Conservation (phyloP, 768 basidiomycete genomes). For the Cubamyces sp. region DNA sequence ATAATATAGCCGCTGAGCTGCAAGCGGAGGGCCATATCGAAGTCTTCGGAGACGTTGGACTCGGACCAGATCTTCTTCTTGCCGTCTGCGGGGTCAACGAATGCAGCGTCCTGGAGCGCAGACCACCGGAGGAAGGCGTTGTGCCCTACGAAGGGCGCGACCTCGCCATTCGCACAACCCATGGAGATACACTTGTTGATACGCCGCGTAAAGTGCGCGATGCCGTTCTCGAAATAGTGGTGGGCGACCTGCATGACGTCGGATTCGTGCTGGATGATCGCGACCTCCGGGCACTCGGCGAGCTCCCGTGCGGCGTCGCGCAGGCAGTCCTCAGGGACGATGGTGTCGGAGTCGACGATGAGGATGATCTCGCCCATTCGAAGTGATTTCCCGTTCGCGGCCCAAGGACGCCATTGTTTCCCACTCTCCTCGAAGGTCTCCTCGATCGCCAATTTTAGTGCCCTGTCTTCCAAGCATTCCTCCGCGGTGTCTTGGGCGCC, state of each 20-base stretch:
- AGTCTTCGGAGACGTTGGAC: constrained; percentile 81
- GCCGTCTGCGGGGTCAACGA: constrained; percentile 66
- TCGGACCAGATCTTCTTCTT: constrained; percentile 82
- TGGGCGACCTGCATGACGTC: constrained; percentile 91
- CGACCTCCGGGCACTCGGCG: constrained; percentile 78
- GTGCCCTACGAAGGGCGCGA: constrained; percentile 85
- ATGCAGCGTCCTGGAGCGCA: constrained; percentile 85
- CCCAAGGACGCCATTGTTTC: constrained; percentile 70
- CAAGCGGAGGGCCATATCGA: constrained; percentile 76
- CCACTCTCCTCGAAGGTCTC: constrained; percentile 67
- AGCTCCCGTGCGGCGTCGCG: constrained; percentile 89
- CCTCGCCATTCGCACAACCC: constrained; percentile 79
- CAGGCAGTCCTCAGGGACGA: constrained; percentile 88
- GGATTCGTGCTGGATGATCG: constrained; percentile 91
- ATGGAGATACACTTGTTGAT: constrained; percentile 86
- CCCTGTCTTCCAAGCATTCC: constrained; percentile 68
- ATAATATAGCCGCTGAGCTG: constrained; percentile 72
- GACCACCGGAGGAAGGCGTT: constrained; percentile 93
- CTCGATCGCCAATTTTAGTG: constrained; percentile 73
- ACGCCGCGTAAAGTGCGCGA: constrained; percentile 84
- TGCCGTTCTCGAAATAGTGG: constrained; percentile 91
- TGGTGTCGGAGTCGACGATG: constrained; percentile 80
- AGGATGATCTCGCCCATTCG: constrained; percentile 82
- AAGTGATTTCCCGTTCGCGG: constrained; percentile 71
- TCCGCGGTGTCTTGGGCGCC: constrained; percentile 45